phyloP scores from a whole-genome alignment of 345 rosid species.

The Gossypium stocksii region DNA sequence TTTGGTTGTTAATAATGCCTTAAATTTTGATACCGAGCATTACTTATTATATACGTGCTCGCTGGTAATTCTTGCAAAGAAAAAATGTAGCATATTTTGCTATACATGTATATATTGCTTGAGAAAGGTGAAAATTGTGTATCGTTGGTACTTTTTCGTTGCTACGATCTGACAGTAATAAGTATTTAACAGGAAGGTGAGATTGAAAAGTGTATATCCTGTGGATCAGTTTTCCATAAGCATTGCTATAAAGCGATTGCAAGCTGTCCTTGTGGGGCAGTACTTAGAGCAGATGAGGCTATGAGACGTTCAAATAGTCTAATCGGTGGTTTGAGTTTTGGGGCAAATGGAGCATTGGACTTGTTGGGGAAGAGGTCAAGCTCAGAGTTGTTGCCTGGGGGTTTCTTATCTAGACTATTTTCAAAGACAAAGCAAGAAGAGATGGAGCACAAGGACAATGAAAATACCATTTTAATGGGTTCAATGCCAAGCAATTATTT shows the following conservation, averaged over 20 bases:
- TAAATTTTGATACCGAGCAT: conserved; percentile 1
- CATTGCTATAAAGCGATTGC: conserved; percentile 63
- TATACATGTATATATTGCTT: neutral
- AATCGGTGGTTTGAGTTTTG: conserved; percentile 23
- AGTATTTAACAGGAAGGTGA: conserved; percentile 65
- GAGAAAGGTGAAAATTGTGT: neutral
- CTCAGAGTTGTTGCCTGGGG: conserved; percentile 35
- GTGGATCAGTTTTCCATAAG: conserved; percentile 64
- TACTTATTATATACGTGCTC: neutral
- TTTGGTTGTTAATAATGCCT: neutral
- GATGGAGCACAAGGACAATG: conserved; percentile 34
- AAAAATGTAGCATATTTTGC: neutral
- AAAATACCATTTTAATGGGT: conserved; percentile 66
- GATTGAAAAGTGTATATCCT: conserved; percentile 53
- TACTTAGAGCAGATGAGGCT: conserved; percentile 26
- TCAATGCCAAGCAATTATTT: conserved; percentile 64
- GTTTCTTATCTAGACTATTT: conserved; percentile 59
- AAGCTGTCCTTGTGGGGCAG: conserved; percentile 63
- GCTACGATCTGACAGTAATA: conserved; percentile 16
- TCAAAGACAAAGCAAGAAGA: conserved; percentile 45
- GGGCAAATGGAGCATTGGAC: conserved; percentile 29
- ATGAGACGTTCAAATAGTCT: conserved; percentile 17
- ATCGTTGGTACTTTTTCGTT: neutral
- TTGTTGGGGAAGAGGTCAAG: conserved; percentile 42
- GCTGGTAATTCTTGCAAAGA: neutral